Evolutionary conservation across 192 early-diverging fungal genomes (phyloP), one percentile per base, ranked within the genome.

Genomic region (Coemansia furcata): DNA sequence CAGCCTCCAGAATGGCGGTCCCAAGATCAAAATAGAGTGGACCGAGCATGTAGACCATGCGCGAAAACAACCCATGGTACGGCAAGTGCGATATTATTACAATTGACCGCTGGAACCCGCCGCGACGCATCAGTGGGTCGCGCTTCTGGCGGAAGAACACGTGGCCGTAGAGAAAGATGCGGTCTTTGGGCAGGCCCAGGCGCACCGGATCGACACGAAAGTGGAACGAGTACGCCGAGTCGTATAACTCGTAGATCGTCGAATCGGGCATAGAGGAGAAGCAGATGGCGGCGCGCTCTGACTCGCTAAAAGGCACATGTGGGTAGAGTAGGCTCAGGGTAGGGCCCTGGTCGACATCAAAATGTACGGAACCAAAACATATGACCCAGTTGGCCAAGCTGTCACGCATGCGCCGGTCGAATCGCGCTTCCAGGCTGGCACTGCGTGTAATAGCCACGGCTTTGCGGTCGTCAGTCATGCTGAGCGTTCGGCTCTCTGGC

Each of bases 141-240:
- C 89, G 87, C 74, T 94, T 89, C 74, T 98, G 95, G 29, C 95
- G 85, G 69, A 98, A 98, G 69, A 95, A 96, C 11, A 95, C 95
- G 83, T 97, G 94, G 33, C 93, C 94, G 77, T 98, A 72, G 43
- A 82, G 68, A 21, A 82, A 82, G 23, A 82, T 59, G 35, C 42
- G 64, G 59, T 77, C 79, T 64, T 74, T 80, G 50, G 78, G 63
- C 65, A 78, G 67, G 26, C 77, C 67, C 17, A 79, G 82, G 10
- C 78, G 78, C 44, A 76, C 64, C 11, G 86, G 71, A 44, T 81
- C 85, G 6, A 89, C 86, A 61, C 89, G 86, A 47, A 89, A 83
- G 54, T 90, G 85, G 68, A 91, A 90, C 54, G 87, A 91, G 79
- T 86, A 90, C 36, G 90, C 88, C 49, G 84, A 87, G 73, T 91